Evolutionary conservation across 345 rosid species (phyloP).

Genomic region (Murraya paniculata): DNA sequence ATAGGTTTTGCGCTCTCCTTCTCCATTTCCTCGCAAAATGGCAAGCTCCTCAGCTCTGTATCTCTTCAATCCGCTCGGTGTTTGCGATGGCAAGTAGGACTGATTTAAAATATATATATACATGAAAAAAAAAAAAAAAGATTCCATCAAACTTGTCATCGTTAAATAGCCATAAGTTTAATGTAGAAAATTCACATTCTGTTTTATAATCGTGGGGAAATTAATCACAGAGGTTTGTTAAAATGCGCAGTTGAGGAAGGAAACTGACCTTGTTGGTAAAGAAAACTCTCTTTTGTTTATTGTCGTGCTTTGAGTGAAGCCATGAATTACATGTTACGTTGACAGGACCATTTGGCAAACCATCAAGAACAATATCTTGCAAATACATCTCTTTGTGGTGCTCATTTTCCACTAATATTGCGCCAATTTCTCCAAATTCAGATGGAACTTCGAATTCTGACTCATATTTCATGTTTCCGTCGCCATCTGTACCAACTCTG

Average conservation of each 20-base stretch:
- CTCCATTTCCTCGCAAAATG: conserved; percentile 34
- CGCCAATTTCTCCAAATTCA: conserved; percentile 66
- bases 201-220: too few relatives aligned
- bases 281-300: conserved; percentile 53
- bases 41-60: conserved; percentile 34
- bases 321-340: conserved; percentile 58
- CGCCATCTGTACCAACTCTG: conserved; percentile 7
- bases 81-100: too few relatives aligned
- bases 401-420: conserved; percentile 65
- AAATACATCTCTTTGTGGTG: conserved; percentile 68
- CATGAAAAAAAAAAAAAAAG: too few relatives aligned
- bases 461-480: conserved; percentile 41
- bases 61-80: neutral
- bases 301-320: conserved; percentile 55
- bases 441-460: conserved; percentile 48
- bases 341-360: conserved; percentile 33
- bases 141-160: too few relatives aligned
- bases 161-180: too few relatives aligned
- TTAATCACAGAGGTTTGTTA: too few relatives aligned
- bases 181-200: too few relatives aligned
- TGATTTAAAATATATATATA: too few relatives aligned
- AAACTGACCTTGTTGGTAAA: conserved; percentile 49
- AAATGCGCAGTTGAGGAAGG: too few relatives aligned
- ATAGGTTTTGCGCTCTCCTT: conserved; percentile 29
- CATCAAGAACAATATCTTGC: conserved; percentile 45